Percentiles rank a stretch among this genome's conserved stretches.
phyloP scores from a whole-genome alignment of 768 basidiomycete genomes.

The Trametopsis cervina region DNA sequence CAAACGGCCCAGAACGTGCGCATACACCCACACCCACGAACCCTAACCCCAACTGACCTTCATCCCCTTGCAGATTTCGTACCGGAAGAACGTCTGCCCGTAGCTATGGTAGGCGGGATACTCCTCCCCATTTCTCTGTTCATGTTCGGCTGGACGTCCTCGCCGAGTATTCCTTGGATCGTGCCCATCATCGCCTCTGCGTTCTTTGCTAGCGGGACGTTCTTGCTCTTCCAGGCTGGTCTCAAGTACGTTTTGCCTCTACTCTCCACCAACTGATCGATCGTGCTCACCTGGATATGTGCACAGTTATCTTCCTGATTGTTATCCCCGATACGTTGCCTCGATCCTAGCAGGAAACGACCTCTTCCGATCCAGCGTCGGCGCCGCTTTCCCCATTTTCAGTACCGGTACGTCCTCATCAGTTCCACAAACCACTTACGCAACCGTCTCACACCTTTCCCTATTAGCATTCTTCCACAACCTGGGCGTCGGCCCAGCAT shows the following conservation, averaged over 20 bases:
- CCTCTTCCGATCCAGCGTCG: conserved; percentile 25
- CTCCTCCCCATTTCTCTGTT: conserved; percentile 28
- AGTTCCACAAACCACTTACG: neutral
- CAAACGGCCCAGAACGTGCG: conserved; percentile 4
- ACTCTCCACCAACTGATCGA: neutral
- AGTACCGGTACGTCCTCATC: too few species aligned
- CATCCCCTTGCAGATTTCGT: conserved; percentile 7
- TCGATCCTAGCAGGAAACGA: conserved; percentile 29
- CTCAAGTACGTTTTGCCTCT: conserved; percentile 14
- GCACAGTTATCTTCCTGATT: conserved; percentile 26
- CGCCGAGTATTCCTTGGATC: conserved; percentile 27
- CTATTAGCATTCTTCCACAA: conserved; percentile 15
- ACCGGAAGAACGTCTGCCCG: conserved; percentile 27
- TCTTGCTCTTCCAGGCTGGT: conserved; percentile 25
- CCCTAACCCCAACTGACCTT: neutral
- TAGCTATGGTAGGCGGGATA: conserved; percentile 26
- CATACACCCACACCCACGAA: neutral
- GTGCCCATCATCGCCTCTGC: conserved; percentile 27
- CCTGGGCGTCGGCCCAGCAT: conserved; percentile 13
- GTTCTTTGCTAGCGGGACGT: conserved; percentile 26
- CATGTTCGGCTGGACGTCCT: conserved; percentile 29
- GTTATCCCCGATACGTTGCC: conserved; percentile 27
- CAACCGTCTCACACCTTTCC: too few species aligned
- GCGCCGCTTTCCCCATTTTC: conserved; percentile 13
- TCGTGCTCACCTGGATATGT: neutral